Conservation (phyloP, 129 eudicot species). For the Flaveria robusta region DNA sequence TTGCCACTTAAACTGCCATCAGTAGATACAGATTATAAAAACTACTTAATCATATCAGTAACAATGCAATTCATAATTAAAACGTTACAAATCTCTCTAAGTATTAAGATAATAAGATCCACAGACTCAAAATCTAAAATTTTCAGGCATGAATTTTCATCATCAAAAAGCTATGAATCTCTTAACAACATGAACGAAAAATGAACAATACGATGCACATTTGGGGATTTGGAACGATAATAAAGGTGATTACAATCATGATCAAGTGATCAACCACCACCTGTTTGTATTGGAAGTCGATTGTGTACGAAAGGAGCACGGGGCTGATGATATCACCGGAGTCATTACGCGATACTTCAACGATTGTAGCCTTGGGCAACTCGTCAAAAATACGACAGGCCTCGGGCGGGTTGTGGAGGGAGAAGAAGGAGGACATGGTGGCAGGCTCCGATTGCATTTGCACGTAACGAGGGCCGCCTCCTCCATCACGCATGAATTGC, state of each 20-base stretch:
- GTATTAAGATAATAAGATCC: too few species aligned
- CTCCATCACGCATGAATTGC: constrained; percentile 59
- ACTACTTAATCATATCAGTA: too few species aligned
- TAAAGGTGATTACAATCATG: too few species aligned
- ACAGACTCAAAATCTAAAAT: too few species aligned
- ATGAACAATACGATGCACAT: too few species aligned
- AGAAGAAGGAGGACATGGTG: constrained; percentile 61
- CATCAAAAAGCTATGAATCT: constrained; percentile 2
- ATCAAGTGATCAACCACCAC: constrained; percentile 21
- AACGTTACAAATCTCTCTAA: too few species aligned
- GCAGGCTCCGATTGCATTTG: constrained; percentile 80
- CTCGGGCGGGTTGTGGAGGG: constrained; percentile 54
- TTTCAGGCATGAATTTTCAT: too few species aligned
- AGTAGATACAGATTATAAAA: constrained; percentile 6
- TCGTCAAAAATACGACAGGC: constrained; percentile 80
- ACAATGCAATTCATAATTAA: too few species aligned
- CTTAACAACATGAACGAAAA: background rate
- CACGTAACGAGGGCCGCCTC: constrained; percentile 55
- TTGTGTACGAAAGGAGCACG: constrained; percentile 63
- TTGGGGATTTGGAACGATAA: too few species aligned
- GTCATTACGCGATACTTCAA: constrained; percentile 83
- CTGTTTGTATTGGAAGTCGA: constrained; percentile 90
- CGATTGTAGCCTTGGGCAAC: constrained; percentile 74
- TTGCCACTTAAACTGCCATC: constrained; percentile 85
- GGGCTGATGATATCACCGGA: constrained; percentile 86